phyloP scores from a whole-genome alignment of 441 rosid species.

The Lagerstroemia fauriei region DNA sequence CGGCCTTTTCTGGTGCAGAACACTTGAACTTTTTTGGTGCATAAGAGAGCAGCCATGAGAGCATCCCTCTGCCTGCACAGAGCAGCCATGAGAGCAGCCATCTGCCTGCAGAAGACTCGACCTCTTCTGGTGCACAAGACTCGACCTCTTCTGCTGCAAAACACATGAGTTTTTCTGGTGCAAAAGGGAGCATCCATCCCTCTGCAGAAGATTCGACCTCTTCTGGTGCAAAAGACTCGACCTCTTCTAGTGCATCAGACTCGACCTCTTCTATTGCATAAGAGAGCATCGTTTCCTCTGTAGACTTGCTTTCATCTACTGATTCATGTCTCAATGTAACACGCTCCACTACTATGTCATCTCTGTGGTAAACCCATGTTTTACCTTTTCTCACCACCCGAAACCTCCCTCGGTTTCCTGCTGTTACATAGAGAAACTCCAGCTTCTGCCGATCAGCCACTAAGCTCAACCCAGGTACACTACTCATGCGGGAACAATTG shows the following conservation, averaged over 20 bases:
- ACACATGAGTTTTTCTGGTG: too few relatives aligned
- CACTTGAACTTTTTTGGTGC: too few relatives aligned
- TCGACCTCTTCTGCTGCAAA: too few relatives aligned
- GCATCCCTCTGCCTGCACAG: too few relatives aligned
- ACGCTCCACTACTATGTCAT: background rate
- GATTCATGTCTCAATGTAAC: too few relatives aligned
- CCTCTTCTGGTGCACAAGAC: background rate
- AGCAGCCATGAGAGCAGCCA: too few relatives aligned
- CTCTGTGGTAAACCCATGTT: background rate
- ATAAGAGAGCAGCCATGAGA: too few relatives aligned
- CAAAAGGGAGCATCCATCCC: too few relatives aligned
- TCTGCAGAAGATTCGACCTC: too few relatives aligned
- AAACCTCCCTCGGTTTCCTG: background rate
- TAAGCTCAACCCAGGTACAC: conserved; percentile 33
- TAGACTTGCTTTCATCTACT: background rate
- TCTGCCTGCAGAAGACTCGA: too few relatives aligned
- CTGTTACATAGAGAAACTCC: conserved; percentile 7
- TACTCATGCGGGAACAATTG: conserved; percentile 36
- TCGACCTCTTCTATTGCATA: background rate
- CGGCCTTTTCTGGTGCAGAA: too few relatives aligned
- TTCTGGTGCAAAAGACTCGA: background rate
- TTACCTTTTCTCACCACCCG: background rate
- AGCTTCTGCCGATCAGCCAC: conserved; percentile 28
- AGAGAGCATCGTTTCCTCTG: background rate
- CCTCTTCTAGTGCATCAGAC: too few relatives aligned